Evolutionary conservation across 2,329 filamentous ascomycete genomes (phyloP).

Genomic region (Fusarium oxysporum): DNA sequence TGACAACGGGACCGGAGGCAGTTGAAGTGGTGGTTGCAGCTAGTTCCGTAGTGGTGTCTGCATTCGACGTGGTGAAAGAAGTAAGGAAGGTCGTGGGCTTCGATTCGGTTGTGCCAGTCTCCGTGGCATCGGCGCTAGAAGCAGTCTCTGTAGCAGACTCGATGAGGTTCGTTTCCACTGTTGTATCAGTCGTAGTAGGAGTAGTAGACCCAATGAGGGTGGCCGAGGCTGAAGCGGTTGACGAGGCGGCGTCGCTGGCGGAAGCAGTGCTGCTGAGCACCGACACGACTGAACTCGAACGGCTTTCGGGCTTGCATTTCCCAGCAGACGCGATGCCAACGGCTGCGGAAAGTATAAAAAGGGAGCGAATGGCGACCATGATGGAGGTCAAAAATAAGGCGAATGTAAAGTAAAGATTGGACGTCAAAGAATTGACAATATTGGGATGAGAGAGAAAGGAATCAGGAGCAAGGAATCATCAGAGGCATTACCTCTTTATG

Average conservation of each 20-base stretch:
- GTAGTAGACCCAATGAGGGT: neutral
- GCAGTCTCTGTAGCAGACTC: neutral
- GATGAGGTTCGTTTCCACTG: accelerated
- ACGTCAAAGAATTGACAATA: neutral
- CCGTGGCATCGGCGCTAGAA: neutral
- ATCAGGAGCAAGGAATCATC: accelerated
- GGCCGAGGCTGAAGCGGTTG: accelerated
- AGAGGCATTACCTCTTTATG: accelerated
- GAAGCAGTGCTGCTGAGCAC: neutral
- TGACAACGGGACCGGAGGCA: accelerated
- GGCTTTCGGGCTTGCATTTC: neutral
- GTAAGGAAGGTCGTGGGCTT: neutral
- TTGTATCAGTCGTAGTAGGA: accelerated
- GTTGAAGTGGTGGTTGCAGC: neutral
- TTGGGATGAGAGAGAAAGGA: accelerated
- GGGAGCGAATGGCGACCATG: neutral
- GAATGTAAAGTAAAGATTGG: neutral
- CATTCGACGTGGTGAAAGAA: neutral
- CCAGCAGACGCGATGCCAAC: neutral
- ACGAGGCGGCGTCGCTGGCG: neutral
- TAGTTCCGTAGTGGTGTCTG: neutral
- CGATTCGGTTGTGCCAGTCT: neutral
- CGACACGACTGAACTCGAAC: accelerated
- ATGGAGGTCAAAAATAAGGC: too few species aligned
- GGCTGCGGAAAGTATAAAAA: accelerated